A percentile compares a stretch with the other conserved stretches of the same genome.
These are phyloP conservation scores for Entrophospora sp. DNA, from an alignment of 192 early-diverging fungal species.

Conservation along the genomic window DNA sequence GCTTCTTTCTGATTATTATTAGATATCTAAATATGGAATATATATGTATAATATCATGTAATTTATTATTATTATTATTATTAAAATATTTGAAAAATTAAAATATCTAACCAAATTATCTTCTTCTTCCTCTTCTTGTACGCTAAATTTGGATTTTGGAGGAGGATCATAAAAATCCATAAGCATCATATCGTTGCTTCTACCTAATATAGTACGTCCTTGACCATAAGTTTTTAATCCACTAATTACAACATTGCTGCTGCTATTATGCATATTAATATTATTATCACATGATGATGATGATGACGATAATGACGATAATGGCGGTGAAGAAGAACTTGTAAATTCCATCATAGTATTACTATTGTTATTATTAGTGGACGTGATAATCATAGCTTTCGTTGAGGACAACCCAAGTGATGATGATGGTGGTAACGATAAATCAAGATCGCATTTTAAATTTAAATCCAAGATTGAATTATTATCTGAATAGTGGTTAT, in stretches of 20 bases:
- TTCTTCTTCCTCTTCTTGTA: background rate
- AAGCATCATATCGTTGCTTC: background rate
- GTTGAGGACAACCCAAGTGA: too few relatives aligned
- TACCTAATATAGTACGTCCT: conserved; percentile 1
- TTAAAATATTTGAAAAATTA: background rate
- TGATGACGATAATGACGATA: too few relatives aligned
- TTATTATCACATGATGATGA: too few relatives aligned
- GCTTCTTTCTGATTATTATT: conserved; percentile 26
- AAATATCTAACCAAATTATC: background rate
- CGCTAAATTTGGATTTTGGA: background rate
- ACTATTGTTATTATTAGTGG: too few relatives aligned
- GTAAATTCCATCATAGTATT: too few relatives aligned
- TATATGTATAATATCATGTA: background rate
- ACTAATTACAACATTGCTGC: background rate
- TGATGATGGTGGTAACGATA: too few relatives aligned
- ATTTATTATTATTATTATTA: background rate
- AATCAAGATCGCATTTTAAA: too few relatives aligned
- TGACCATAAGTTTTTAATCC: conserved; percentile 7
- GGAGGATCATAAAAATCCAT: background rate
- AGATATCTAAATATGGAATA: background rate
- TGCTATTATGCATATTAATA: background rate
- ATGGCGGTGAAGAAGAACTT: background rate
- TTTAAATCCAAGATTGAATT: too few relatives aligned
- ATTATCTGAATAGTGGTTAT: too few relatives aligned
- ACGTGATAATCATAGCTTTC: too few relatives aligned